Evolutionary conservation across 2,329 filamentous ascomycete species (phyloP), one percentile per base, ranked within the genome.

Genomic region (Colletotrichum navitas): DNA sequence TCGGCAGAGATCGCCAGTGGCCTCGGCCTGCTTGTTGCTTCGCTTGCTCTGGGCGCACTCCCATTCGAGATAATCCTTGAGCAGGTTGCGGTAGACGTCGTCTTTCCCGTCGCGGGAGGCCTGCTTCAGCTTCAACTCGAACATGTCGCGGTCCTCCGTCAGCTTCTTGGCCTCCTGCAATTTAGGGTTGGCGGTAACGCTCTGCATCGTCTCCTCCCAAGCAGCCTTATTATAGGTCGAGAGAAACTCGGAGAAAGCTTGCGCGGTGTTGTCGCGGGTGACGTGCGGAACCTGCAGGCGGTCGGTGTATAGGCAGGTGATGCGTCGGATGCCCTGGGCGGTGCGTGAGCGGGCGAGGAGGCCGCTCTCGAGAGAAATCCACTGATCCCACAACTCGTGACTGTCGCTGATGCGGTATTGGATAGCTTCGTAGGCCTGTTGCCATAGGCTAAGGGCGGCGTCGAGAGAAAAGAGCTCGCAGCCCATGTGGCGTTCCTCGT

Each of bases 31-130:
- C 61, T 85, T 84, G 52, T 83, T 84, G 62, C 85, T 90, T 73
- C 88, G 88, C 75, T 87, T 87, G 74, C 85, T 86, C 77, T 90
- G 89, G 24, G 81, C 85, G 76, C 91, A 87, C 83, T 99, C 96
- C 93, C 94, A 98, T 65, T 93, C 91, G 24, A 98, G 84, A 77
- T 99, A 99, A 66, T 92, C 89, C 5, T 80, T 81, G 82, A 91
- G 85, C 54, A 82, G 79, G 26, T 80, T 75, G 75, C 85, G 85
- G 68, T 92, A 85, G 5, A 84, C 85, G 14, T 88, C 86, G 36
- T 83, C 79, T 75, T 93, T 88, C 67, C 85, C 86, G 10, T 86
- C 81, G 65, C 89, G 85, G 21, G 82, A 79, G 8, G 92, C 91
- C 72, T 87, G 85, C 64, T 86, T 85, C 29, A 96, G 82, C 73